phyloP scores from a whole-genome alignment of 164 flowering plant genomes.

The Pachysandra terminalis region DNA sequence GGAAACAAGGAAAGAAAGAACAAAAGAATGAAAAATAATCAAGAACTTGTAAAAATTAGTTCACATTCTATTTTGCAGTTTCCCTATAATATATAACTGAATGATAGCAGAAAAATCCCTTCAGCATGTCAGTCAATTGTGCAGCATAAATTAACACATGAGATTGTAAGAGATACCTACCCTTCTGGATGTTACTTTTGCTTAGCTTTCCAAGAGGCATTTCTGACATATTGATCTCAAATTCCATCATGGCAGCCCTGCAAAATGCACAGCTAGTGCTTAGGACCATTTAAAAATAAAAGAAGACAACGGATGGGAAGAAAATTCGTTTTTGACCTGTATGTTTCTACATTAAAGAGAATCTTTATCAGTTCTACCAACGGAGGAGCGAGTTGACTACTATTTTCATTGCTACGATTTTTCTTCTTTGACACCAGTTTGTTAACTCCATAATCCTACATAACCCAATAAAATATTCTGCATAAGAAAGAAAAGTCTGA shows the following conservation, averaged over 20 bases:
- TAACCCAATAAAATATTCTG: constrained; percentile 3
- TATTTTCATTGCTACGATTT: constrained; percentile 24
- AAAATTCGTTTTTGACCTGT: constrained; percentile 50
- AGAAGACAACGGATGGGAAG: neutral
- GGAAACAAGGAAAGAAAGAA: neutral
- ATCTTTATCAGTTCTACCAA: constrained; percentile 78
- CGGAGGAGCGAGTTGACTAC: constrained; percentile 68
- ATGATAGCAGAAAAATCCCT: neutral
- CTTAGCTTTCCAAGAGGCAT: constrained; percentile 99
- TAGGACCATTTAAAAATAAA: neutral
- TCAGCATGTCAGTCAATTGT: neutral
- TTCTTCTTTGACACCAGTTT: constrained; percentile 48
- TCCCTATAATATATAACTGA: neutral
- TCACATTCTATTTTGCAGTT: neutral
- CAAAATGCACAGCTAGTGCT: constrained; percentile 1
- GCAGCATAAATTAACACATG: neutral
- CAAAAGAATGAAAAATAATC: neutral
- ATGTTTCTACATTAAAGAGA: constrained; percentile 90
- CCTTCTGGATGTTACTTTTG: constrained; percentile 83
- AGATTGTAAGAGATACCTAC: constrained; percentile 28
- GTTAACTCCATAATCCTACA: constrained; percentile 87
- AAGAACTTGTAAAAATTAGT: neutral
- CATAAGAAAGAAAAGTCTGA: constrained; percentile 5
- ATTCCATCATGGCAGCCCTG: constrained; percentile 99
- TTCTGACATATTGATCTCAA: constrained; percentile 93